Evolutionary conservation across 768 basidiomycete genomes (phyloP).

Genomic region (Mycena filopes): DNA sequence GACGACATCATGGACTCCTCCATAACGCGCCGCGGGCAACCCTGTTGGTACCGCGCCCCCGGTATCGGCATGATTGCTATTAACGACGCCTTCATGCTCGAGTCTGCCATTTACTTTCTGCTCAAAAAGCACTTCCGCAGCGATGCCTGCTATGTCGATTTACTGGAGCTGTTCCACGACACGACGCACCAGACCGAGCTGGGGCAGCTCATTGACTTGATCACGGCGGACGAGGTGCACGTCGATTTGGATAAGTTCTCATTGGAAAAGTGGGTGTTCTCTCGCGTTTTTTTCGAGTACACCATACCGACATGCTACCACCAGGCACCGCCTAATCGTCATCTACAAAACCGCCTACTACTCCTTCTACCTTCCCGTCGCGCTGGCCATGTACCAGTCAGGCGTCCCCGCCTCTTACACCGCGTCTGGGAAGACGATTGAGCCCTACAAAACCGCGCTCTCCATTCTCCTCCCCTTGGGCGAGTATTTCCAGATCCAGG

Average conservation of each 20-base stretch:
- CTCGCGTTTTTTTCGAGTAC: neutral
- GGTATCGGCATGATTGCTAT: slow-evolving; percentile 86
- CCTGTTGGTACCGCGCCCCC: slow-evolving; percentile 88
- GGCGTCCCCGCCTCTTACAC: slow-evolving; percentile 65
- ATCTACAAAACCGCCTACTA: slow-evolving; percentile 98
- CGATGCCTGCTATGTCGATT: slow-evolving; percentile 86
- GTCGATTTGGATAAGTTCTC: slow-evolving; percentile 93
- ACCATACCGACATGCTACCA: neutral
- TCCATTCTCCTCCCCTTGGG: slow-evolving; percentile 91
- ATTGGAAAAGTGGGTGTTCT: slow-evolving; percentile 70
- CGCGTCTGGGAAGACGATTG: slow-evolving; percentile 41
- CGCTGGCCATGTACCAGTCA: slow-evolving; percentile 88
- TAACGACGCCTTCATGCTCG: slow-evolving; percentile 97
- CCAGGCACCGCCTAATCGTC: slow-evolving; percentile 90
- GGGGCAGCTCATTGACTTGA: slow-evolving; percentile 94
- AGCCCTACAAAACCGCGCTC: slow-evolving; percentile 78
- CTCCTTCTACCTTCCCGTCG: slow-evolving; percentile 98
- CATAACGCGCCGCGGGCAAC: slow-evolving; percentile 92
- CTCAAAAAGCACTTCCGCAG: slow-evolving; percentile 87
- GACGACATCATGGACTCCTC: slow-evolving; percentile 98
- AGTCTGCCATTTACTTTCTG: slow-evolving; percentile 91
- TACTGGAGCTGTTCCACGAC: slow-evolving; percentile 94
- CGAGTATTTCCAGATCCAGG: slow-evolving; percentile 99
- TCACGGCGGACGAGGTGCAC: slow-evolving; percentile 91
- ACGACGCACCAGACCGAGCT: slow-evolving; percentile 93